These are phyloP conservation scores for Tetrahymena borealis DNA, from an alignment of 73 alveolate species.

Conservation along the genomic window DNA sequence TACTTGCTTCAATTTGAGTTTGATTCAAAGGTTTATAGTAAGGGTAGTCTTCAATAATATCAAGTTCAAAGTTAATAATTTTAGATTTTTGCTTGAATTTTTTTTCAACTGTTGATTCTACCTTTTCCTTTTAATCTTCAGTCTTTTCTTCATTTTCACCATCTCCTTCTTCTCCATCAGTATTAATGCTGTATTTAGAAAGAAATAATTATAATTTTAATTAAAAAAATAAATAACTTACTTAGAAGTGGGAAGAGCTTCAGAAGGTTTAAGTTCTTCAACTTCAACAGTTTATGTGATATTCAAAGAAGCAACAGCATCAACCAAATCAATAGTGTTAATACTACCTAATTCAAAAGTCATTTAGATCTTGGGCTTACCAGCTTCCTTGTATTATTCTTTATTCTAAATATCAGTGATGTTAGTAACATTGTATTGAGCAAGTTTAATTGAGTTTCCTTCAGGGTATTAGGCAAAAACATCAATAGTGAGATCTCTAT, in stretches of 20 bases:
- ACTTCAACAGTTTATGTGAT: constrained; percentile 1
- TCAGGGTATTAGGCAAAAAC: constrained; percentile 17
- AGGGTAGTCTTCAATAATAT: background rate
- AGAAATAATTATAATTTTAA: no score
- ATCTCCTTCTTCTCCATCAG: constrained; percentile 15
- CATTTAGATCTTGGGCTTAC: constrained; percentile 22
- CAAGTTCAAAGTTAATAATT: constrained; percentile 10
- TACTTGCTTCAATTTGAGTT: constrained; percentile 18
- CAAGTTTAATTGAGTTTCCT: background rate
- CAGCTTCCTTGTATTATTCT: background rate
- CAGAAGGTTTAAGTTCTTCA: constrained; percentile 17
- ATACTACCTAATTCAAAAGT: constrained; percentile 20
- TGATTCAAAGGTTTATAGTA: background rate
- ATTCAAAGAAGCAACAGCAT: constrained; percentile 4
- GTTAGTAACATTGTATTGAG: constrained; percentile 30
- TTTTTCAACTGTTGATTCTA: background rate
- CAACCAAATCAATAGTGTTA: background rate
- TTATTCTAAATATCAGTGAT: constrained; percentile 7
- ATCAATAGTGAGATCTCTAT: constrained; percentile 15
- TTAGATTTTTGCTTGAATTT: constrained; percentile 25
- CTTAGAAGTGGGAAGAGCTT: constrained; percentile 6
- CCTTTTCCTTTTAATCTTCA: background rate
- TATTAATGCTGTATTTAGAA: no score
- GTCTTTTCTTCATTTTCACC: background rate
- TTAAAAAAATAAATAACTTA: background rate